Evolutionary conservation across 495 filamentous ascomycete genomes (phyloP), one percentile per base, ranked within the genome.

Genomic region (Podospora fimiseda): DNA sequence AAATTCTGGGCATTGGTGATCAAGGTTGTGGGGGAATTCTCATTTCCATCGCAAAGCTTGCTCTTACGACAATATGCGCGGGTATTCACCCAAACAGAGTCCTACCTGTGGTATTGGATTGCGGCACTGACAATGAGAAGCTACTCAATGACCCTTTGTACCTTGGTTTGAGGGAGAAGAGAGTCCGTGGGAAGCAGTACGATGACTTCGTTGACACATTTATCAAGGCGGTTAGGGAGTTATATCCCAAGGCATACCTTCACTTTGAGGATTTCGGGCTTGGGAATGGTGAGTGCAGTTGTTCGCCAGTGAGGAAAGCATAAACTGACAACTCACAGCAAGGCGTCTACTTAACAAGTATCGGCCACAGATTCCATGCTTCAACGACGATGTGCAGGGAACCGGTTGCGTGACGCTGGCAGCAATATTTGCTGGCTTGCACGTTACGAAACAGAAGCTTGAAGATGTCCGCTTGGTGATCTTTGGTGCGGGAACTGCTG

Each of bases 301-400:
- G 2, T 3, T 6, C 3, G n/a, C 19, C 1, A 14, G 4, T 9
- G 5, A 9, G 30, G 2, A 2, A 16, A 13, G 3, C 7, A n/a
- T 14, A 43, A 0, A 30, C 41, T 47, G 7, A 45, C 16, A 0
- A 16, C 16, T 3, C 2, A n/a, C 46, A 78, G 68, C 69, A 27
- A 67, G 84, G 24, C 75, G 85, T 16, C 80, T 95, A 3, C 72
- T 95, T 7, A 86, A 95, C 51, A 82, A 78, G 30, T 94, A 89
- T 57, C 74, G 81, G 4, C 71, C 82, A 0, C 53, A 85, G 18
- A 82, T 94, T 5, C 74, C 90, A 0, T 95, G 89, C 64, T 93
- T 95, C 75, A 95, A 95, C 54, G 90, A 95, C 48, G 90, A 95
- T 67, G 84, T 95, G 1, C 90, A 95, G 64, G 90, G 90, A 2